Percentiles rank a stretch among this genome's conserved stretches.
Conservation (phyloP, 768 basidiomycete genomes). For the Macrolepiota fuliginosa region DNA sequence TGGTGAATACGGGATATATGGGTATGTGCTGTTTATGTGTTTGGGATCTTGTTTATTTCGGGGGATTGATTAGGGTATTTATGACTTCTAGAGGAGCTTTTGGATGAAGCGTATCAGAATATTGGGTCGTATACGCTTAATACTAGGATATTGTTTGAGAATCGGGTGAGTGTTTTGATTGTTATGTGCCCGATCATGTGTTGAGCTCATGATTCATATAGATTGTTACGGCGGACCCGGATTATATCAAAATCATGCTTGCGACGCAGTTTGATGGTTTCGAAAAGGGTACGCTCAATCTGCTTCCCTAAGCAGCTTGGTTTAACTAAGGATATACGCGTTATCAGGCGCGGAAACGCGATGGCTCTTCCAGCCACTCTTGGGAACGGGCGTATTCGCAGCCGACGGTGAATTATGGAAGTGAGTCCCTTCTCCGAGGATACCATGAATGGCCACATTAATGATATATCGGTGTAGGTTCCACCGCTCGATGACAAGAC, state of each 20-base stretch:
- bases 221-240: background rate
- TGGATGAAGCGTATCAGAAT: slow-evolving; percentile 21
- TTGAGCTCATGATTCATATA: no score
- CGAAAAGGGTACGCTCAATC: slow-evolving; percentile 28
- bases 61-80: background rate
- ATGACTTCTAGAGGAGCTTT: slow-evolving; percentile 21
- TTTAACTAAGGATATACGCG: background rate
- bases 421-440: slow-evolving; percentile 27
- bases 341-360: slow-evolving; percentile 22
- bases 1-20: slow-evolving; percentile 29
- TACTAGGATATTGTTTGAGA: slow-evolving; percentile 21
- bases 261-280: slow-evolving; percentile 40
- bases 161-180: slow-evolving; percentile 19
- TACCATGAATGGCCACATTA: background rate
- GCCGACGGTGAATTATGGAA: slow-evolving; percentile 65
- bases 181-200: no score
- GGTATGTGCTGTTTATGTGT: slow-evolving; percentile 18
- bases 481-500: slow-evolving; percentile 66
- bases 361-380: slow-evolving; percentile 24
- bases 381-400: slow-evolving; percentile 54
- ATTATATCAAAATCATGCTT: slow-evolving; percentile 32
- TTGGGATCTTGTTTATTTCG: background rate
- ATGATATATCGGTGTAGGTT: slow-evolving; percentile 31
- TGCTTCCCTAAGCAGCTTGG: background rate
- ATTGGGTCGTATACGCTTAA: slow-evolving; percentile 20